Percentiles rank a stretch among this genome's conserved stretches.
phyloP scores from a whole-genome alignment of 768 basidiomycete genomes.

The Kwoniella pini region DNA sequence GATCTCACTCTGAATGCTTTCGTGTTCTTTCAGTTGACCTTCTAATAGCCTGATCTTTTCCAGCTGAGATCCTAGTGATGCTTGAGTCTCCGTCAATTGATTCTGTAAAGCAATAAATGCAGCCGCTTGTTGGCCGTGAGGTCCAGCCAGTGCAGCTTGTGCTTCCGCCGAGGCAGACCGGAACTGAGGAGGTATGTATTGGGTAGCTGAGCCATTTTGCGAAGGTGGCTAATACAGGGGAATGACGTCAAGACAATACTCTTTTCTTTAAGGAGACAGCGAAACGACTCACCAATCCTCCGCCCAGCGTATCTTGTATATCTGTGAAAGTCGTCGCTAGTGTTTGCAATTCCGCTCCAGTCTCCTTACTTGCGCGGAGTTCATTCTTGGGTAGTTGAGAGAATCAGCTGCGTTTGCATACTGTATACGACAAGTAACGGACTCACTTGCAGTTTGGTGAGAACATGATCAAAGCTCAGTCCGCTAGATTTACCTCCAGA shows the following conservation, averaged over 20 bases:
- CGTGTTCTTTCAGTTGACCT: conserved; percentile 76
- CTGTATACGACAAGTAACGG: no score
- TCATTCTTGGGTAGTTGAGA: no score
- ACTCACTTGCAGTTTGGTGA: conserved; percentile 71
- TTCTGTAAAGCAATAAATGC: conserved; percentile 69
- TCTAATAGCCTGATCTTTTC: conserved; percentile 80
- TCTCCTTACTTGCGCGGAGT: conserved; percentile 93
- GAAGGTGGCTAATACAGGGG: conserved; percentile 42
- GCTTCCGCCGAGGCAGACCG: conserved; percentile 38
- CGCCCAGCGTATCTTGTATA: conserved; percentile 88
- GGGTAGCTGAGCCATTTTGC: conserved; percentile 49
- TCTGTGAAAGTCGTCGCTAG: conserved; percentile 79
- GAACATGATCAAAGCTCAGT: conserved; percentile 86
- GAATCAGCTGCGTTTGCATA: no score
- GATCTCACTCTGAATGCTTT: conserved; percentile 76
- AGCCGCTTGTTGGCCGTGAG: conserved; percentile 51
- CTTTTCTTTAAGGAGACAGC: background rate
- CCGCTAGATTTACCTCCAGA: conserved; percentile 67
- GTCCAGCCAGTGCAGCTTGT: conserved; percentile 40
- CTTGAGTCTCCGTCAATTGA: conserved; percentile 82
- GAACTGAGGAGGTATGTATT: conserved; percentile 52
- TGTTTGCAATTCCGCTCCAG: conserved; percentile 77
- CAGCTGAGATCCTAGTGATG: conserved; percentile 71
- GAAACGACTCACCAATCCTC: conserved; percentile 65
- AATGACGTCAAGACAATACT: background rate